Conservation (phyloP, 164 flowering plant species). For the Cinnamomum micranthum region DNA sequence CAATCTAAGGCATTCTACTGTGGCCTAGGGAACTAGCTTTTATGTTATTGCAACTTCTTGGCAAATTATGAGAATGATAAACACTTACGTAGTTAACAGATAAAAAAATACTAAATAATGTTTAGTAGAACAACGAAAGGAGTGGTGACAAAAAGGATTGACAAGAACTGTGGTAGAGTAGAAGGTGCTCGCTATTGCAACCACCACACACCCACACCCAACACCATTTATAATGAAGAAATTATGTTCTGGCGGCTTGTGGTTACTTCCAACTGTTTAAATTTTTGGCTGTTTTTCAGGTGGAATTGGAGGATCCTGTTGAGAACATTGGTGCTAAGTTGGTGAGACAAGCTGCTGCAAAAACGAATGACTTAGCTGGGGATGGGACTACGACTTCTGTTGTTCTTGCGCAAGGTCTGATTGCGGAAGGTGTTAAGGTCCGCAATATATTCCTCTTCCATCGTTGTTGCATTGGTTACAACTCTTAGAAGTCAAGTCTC, state of each 20-base stretch:
- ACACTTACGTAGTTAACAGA: too few species aligned
- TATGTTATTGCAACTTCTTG: too few species aligned
- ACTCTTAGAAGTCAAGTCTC: not conserved
- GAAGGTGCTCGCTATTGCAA: not conserved
- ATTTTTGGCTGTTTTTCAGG: constrained; percentile 31
- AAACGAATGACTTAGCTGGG: constrained; percentile 98
- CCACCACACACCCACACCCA: too few species aligned
- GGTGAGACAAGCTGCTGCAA: constrained; percentile 97
- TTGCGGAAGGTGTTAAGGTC: constrained; percentile 96
- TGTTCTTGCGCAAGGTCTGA: constrained; percentile 96
- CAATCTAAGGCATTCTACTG: too few species aligned
- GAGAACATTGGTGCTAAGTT: constrained; percentile 96
- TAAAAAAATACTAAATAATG: too few species aligned
- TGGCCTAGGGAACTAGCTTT: too few species aligned
- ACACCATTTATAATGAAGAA: too few species aligned
- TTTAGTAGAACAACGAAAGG: too few species aligned
- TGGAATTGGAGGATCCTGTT: constrained; percentile 97
- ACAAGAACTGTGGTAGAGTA: too few species aligned
- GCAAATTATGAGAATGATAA: too few species aligned
- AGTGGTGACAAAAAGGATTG: too few species aligned
- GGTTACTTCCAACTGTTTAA: not conserved
- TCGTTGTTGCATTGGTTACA: not conserved
- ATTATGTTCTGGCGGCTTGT: not conserved
- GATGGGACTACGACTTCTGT: constrained; percentile 99
- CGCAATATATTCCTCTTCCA: constrained; percentile 9